A percentile compares a stretch with the other conserved stretches of the same genome.
These are phyloP conservation scores for Obba rivulosa DNA, from an alignment of 768 basidiomycete species.

Conservation along the genomic window DNA sequence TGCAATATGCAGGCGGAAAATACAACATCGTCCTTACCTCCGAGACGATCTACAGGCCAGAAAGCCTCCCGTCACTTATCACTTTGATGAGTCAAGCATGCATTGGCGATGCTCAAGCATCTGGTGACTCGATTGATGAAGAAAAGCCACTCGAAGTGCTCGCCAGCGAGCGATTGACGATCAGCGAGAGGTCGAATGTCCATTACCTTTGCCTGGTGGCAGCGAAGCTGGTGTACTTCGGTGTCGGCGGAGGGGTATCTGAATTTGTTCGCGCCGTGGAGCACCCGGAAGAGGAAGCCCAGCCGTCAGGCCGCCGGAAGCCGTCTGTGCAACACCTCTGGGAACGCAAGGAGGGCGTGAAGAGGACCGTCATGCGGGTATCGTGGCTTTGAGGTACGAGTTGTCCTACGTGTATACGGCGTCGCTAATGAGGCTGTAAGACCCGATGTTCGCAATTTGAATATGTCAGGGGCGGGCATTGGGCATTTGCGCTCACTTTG, in stretches of 20 bases:
- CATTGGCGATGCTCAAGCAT: neutral
- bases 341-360: conserved; percentile 65
- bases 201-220: conserved; percentile 65
- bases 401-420: no score
- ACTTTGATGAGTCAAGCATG: conserved; percentile 41
- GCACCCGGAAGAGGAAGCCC: conserved; percentile 15
- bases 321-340: conserved; percentile 56
- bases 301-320: conserved; percentile 9
- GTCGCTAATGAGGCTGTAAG: no score
- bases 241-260: conserved; percentile 83
- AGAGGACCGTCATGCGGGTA: conserved; percentile 63
- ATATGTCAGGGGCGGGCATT: no score
- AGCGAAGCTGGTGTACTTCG: conserved; percentile 91
- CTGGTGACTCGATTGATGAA: neutral
- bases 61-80: conserved; percentile 59
- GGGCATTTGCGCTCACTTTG: no score
- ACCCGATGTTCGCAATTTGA: no score
- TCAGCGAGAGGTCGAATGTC: neutral
- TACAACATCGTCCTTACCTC: conserved; percentile 82
- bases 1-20: conserved; percentile 21
- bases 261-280: conserved; percentile 64
- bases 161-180: neutral
- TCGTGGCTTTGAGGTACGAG: conserved; percentile 40
- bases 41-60: conserved; percentile 84
- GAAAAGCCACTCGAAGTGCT: conserved; percentile 3